These are phyloP conservation scores for Viola pubescens DNA, from an alignment of 441 rosid genomes.

Conservation along the genomic window DNA sequence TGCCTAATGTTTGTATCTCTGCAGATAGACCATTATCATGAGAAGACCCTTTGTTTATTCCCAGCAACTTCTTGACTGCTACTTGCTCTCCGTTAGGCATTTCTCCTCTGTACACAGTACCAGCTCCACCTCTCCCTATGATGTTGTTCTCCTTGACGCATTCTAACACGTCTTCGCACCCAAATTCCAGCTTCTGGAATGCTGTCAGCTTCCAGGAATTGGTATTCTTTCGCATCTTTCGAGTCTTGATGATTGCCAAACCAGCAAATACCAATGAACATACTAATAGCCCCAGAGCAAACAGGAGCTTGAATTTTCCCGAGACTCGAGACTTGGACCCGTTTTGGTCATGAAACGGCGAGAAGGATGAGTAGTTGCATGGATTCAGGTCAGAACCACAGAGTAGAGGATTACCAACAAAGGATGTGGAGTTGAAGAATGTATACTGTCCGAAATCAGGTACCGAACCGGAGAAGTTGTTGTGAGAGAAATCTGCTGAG, in stretches of 20 bases:
- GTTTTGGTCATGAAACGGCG: constrained; percentile 29
- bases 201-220: constrained; percentile 67
- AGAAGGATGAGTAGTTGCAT: constrained; percentile 38
- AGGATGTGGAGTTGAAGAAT: constrained; percentile 73
- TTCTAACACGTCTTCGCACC: constrained; percentile 54
- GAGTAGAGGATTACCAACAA: constrained; percentile 63
- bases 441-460: constrained; percentile 73
- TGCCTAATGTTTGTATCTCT: constrained; percentile 69
- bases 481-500: constrained; percentile 73
- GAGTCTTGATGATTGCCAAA: constrained; percentile 53
- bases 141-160: constrained; percentile 68
- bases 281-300: constrained; percentile 52
- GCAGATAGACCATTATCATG: constrained; percentile 77
- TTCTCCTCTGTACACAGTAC: constrained; percentile 55
- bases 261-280: constrained; percentile 53
- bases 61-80: constrained; percentile 69
- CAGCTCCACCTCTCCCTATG: constrained; percentile 81
- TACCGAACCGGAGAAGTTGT: constrained; percentile 63
- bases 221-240: constrained; percentile 33
- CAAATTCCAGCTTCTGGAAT: constrained; percentile 66
- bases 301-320: constrained; percentile 47
- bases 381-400: constrained; percentile 49
- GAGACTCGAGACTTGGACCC: constrained; percentile 35
- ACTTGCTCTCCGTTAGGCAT: constrained; percentile 77
- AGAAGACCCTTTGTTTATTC: constrained; percentile 51